These are phyloP conservation scores for Cornus suecica DNA, from an alignment of 148 eudicot species.

Conservation along the genomic window DNA sequence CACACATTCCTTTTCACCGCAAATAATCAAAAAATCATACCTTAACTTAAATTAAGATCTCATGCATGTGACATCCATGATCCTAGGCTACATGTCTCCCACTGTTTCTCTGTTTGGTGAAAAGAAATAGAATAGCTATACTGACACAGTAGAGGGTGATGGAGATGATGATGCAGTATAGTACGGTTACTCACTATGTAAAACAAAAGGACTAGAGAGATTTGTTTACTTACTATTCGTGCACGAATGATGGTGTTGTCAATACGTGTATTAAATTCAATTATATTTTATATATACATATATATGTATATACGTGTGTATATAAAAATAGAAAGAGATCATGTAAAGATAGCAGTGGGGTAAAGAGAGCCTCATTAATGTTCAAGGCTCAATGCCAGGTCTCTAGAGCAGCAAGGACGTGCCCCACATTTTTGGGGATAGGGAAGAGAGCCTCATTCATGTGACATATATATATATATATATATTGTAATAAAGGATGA, in stretches of 20 bases:
- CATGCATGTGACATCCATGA: no score
- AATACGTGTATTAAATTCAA: no score
- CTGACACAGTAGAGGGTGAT: background rate
- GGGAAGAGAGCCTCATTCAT: background rate
- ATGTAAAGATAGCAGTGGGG: no score
- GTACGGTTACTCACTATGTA: background rate
- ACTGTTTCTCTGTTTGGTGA: background rate
- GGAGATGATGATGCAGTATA: background rate
- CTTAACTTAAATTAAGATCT: background rate
- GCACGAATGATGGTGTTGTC: slow-evolving; percentile 8
- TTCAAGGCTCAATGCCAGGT: no score
- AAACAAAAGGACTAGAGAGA: slow-evolving; percentile 1
- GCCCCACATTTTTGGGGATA: background rate
- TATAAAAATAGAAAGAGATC: background rate
- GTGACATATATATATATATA: no score
- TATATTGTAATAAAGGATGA: no score
- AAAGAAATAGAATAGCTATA: background rate
- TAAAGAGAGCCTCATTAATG: no score
- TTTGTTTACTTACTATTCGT: slow-evolving; percentile 14
- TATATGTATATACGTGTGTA: background rate
- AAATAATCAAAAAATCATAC: no score
- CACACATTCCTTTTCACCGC: no score
- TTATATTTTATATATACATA: no score
- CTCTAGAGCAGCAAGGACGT: no score
- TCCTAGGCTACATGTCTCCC: background rate